Conservation (phyloP, 257 asterid genomes). For the Agastache rugosa region DNA sequence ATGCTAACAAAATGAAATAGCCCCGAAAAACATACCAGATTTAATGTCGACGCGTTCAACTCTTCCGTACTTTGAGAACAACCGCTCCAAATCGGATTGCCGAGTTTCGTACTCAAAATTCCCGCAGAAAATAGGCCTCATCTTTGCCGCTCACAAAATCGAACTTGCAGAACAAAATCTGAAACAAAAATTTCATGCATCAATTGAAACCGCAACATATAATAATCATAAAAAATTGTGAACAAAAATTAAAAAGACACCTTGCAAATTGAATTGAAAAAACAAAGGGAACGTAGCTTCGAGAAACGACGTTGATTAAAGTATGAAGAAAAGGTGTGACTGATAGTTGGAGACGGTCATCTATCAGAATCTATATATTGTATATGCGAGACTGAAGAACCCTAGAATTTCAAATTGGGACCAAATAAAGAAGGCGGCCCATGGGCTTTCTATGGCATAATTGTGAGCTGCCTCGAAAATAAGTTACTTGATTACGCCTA, state of each 20-base stretch:
- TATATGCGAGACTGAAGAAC: neutral
- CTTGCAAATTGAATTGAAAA: neutral
- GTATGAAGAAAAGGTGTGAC: neutral
- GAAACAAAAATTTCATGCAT: neutral
- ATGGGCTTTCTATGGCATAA: conserved; percentile 10
- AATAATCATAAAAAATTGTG: neutral
- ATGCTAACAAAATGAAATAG: neutral
- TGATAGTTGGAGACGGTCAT: neutral
- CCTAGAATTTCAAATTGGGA: conserved; percentile 34
- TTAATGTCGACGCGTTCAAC: conserved; percentile 90
- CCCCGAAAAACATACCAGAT: conserved; percentile 57
- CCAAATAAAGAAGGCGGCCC: neutral
- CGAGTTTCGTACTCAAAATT: conserved; percentile 86
- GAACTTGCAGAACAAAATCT: neutral
- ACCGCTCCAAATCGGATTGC: conserved; percentile 74
- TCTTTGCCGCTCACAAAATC: conserved; percentile 35
- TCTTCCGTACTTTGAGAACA: conserved; percentile 79
- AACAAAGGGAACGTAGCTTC: conserved; percentile 5
- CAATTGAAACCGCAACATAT: neutral
- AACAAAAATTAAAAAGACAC: neutral
- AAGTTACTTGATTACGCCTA: no score
- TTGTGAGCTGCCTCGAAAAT: neutral
- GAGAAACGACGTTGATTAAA: conserved; percentile 14
- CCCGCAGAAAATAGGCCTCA: conserved; percentile 88
- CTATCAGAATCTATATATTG: neutral